Conservation (phyloP, 2,329 filamentous ascomycete genomes). For the Ilyonectria robusta region DNA sequence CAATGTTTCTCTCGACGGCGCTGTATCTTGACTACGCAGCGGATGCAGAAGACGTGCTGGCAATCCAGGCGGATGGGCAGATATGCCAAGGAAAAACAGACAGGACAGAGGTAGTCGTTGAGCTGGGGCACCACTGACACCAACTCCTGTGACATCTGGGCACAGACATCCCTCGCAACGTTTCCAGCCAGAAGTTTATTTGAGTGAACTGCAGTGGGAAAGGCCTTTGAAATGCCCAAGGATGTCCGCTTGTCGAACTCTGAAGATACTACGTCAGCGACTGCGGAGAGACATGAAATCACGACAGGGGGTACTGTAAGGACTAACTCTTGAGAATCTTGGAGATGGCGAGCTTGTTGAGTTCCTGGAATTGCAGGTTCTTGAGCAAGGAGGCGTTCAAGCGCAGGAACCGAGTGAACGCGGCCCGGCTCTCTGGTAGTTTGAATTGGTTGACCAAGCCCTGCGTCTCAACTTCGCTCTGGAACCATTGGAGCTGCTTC, state of each 20-base stretch:
- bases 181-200: constrained; percentile 74
- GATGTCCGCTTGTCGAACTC: constrained; percentile 91
- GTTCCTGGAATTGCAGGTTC: constrained; percentile 86
- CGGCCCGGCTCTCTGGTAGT: constrained; percentile 73
- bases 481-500: constrained; percentile 79
- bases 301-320: background rate
- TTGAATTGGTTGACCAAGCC: constrained; percentile 75
- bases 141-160: constrained; percentile 80
- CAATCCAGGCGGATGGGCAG: constrained; percentile 84
- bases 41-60: constrained; percentile 85
- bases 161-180: constrained; percentile 82
- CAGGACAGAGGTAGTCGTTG: constrained; percentile 87
- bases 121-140: constrained; percentile 83
- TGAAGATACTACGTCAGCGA: constrained; percentile 57
- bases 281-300: background rate
- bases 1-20: constrained; percentile 77
- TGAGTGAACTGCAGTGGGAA: constrained; percentile 71
- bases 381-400: constrained; percentile 85
- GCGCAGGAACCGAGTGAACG: constrained; percentile 77
- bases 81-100: constrained; percentile 85
- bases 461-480: constrained; percentile 73
- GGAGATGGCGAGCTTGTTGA: constrained; percentile 81
- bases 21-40: constrained; percentile 86
- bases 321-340: constrained; percentile 89
- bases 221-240: constrained; percentile 75